Evolutionary conservation across 2,329 filamentous ascomycete genomes (phyloP).

Genomic region (Domatiomyces catenatus): DNA sequence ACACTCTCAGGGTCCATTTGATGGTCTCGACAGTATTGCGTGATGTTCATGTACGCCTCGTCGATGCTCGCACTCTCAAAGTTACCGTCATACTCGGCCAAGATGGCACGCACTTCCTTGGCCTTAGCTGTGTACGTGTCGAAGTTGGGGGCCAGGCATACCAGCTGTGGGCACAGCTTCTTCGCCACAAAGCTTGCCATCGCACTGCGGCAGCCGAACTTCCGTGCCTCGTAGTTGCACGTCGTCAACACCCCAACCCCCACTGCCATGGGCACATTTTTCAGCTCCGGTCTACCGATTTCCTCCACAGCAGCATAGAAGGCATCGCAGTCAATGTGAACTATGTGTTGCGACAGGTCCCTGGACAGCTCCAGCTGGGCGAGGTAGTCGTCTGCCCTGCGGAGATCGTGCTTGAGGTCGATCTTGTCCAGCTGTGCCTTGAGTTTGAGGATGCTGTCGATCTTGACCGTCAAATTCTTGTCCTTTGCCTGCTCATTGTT

Average conservation of each 20-base stretch:
- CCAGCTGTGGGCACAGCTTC: slow-evolving; percentile 76
- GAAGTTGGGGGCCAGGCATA: slow-evolving; percentile 72
- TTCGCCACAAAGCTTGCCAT: slow-evolving; percentile 95
- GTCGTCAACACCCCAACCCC: slow-evolving; percentile 57
- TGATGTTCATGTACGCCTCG: slow-evolving; percentile 92
- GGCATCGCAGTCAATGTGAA: slow-evolving; percentile 93
- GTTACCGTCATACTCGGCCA: slow-evolving; percentile 73
- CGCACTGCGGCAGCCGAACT: slow-evolving; percentile 78
- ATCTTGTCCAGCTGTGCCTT: slow-evolving; percentile 61
- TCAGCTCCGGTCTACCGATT: slow-evolving; percentile 67
- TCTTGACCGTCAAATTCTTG: slow-evolving; percentile 69
- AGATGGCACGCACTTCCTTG: slow-evolving; percentile 64
- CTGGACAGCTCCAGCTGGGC: slow-evolving; percentile 61
- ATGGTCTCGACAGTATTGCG: slow-evolving; percentile 61
- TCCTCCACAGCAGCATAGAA: slow-evolving; percentile 94
- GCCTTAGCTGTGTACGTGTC: slow-evolving; percentile 85
- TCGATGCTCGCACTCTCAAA: slow-evolving; percentile 93
- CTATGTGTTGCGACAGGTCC: slow-evolving; percentile 68
- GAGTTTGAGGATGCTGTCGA: slow-evolving; percentile 59
- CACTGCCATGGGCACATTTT: slow-evolving; percentile 77
- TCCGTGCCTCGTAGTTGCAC: slow-evolving; percentile 77
- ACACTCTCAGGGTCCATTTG: slow-evolving; percentile 54
- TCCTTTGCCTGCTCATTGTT: slow-evolving; percentile 76
- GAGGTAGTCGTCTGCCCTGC: slow-evolving; percentile 67
- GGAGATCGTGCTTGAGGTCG: slow-evolving; percentile 57